Evolutionary conservation across 257 asterid species (phyloP), one percentile per base, ranked within the genome.

Genomic region (Rauvolfia tetraphylla): DNA sequence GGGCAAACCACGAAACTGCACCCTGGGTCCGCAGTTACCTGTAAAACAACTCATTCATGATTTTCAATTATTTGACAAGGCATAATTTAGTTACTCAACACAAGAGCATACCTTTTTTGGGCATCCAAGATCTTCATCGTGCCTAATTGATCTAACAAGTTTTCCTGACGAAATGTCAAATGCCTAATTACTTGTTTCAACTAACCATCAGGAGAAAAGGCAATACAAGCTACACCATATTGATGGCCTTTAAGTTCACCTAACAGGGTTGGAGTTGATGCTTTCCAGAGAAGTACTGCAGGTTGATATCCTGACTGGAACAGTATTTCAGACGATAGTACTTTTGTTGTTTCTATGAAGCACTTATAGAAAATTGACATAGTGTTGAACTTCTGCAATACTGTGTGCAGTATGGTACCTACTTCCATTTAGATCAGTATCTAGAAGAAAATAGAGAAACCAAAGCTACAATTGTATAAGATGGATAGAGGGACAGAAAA

Each of bases 201-300:
- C 96, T 85, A 75, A 90, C 96, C 96, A 84, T 89, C 89, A 62
- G 86, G 85, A 39, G 96, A 84, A 79, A 90, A 83, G 75, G 91
- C 86, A 77, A 89, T 74, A 87, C 95, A 89, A 20, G 90, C 84
- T 82, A 90, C 86, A 11, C 96, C 94, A 65, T 84, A 84, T 72
- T 80, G 87, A 79, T 90, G 96, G 71, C 87, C 85, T 80, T 84
- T 90, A 72, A 90, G 85, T 79, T 89, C 94, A 59, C 83, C 83
- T 78, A 79, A 68, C 73, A 84, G 61, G 70, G 77, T 73, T 73
- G 66, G 68, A 76, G 89, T 86, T 49, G 76, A 61, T 70, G 84
- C 82, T 78, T 89, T 82, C 96, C 96, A 90, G 61, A 89, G 59
- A 74, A 89, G 65, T 51, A 90, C 83, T 75, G 84, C 86, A 75